A percentile compares a stretch with the other conserved stretches of the same genome.
phyloP scores from a whole-genome alignment of 129 eudicot genomes.

The Ambrosia artemisiifolia region DNA sequence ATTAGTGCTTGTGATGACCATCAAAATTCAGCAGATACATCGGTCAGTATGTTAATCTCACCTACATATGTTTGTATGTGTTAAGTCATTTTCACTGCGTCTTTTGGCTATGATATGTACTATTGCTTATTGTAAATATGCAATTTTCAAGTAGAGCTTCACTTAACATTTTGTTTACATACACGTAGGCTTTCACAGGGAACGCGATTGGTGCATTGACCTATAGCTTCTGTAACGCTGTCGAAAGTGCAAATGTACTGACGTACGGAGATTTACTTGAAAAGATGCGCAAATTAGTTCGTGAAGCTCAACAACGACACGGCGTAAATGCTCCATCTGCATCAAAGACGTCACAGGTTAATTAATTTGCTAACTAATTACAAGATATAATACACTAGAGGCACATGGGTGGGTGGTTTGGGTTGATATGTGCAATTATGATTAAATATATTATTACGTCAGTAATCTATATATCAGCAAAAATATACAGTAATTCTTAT shows the following conservation, averaged over 20 bases:
- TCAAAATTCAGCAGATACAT: slow-evolving; percentile 56
- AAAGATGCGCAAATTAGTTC: slow-evolving; percentile 41
- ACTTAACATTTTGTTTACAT: neutral
- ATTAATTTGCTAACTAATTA: neutral
- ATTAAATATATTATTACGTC: no score
- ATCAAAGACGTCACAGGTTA: slow-evolving; percentile 47
- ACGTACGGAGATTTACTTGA: slow-evolving; percentile 58
- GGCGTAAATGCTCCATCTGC: slow-evolving; percentile 36
- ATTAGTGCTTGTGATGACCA: slow-evolving; percentile 75
- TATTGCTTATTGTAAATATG: neutral
- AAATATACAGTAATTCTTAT: no score
- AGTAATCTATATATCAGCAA: no score
- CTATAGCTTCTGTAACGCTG: slow-evolving; percentile 56
- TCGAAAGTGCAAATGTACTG: slow-evolving; percentile 40
- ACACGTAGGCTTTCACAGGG: slow-evolving; percentile 58
- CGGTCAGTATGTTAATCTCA: slow-evolving; percentile 31
- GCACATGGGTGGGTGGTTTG: no score
- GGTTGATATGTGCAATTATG: no score
- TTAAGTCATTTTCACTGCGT: no score
- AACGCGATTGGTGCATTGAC: slow-evolving; percentile 64
- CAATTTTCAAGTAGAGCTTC: no score
- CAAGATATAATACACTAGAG: neutral
- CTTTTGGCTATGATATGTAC: no score
- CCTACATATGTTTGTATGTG: neutral
- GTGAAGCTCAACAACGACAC: slow-evolving; percentile 37